Evolutionary conservation across 1,139 yeast species (phyloP).

Genomic region (Blastobotrys indianensis): DNA sequence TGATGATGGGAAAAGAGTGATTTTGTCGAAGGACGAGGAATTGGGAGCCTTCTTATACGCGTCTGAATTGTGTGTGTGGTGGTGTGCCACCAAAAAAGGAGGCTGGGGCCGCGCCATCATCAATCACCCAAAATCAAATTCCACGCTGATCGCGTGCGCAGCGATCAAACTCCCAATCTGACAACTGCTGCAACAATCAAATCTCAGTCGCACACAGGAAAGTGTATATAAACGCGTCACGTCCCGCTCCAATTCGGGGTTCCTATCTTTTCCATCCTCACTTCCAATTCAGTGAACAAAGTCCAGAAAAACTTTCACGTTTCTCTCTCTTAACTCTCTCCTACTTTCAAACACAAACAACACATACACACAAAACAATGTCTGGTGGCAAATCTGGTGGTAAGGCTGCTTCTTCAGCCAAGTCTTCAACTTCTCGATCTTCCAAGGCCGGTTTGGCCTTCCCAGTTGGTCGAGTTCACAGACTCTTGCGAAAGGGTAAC

Average conservation of each 20-base stretch:
- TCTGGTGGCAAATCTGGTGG: slow-evolving; percentile 97
- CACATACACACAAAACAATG: slow-evolving; percentile 44
- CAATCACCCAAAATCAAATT: no score
- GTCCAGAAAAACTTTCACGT: slow-evolving; percentile 25
- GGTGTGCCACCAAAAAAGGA: no score
- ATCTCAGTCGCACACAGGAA: neutral
- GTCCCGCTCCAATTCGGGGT: slow-evolving; percentile 11
- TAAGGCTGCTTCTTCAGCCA: slow-evolving; percentile 85
- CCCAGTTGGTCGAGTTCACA: slow-evolving; percentile 99
- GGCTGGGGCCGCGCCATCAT: no score
- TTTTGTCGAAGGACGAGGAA: neutral
- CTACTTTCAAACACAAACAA: slow-evolving; percentile 5
- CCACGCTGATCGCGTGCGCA: no score
- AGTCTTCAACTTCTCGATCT: slow-evolving; percentile 95
- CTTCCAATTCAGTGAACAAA: slow-evolving; percentile 17
- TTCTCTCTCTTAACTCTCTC: neutral
- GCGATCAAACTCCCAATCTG: no score
- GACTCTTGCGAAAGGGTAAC: slow-evolving; percentile 95
- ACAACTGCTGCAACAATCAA: no score
- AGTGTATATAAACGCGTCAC: slow-evolving; percentile 5
- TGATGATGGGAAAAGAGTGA: slow-evolving; percentile 7
- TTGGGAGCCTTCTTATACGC: no score
- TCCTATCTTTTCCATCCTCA: slow-evolving; percentile 19
- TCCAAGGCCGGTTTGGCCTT: slow-evolving; percentile 97
- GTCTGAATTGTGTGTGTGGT: no score